A percentile compares a stretch with the other conserved stretches of the same genome.
These are phyloP conservation scores for Pseudogymnoascus sp. DNA, from an alignment of 2,329 filamentous ascomycete species.

Conservation along the genomic window DNA sequence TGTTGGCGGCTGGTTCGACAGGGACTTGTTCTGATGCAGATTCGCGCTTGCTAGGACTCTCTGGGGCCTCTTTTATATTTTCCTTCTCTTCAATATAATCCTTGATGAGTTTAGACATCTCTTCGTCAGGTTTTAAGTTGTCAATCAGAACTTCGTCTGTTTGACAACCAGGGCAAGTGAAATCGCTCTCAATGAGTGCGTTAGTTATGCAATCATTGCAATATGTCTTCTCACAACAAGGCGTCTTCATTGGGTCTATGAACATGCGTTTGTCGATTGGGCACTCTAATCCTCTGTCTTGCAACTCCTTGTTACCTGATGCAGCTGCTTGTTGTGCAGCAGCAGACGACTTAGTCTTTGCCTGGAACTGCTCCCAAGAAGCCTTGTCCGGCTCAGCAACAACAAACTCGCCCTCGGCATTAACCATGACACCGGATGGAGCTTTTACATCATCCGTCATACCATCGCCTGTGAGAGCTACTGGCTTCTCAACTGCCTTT, in stretches of 20 bases:
- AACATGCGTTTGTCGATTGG: conserved; percentile 96
- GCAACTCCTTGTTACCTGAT: conserved; percentile 75
- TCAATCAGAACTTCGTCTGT: conserved; percentile 88
- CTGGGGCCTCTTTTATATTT: conserved; percentile 33
- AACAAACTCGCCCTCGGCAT: conserved; percentile 94
- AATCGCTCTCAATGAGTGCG: conserved; percentile 96
- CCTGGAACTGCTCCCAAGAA: conserved; percentile 94
- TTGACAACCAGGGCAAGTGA: conserved; percentile 87
- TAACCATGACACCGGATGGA: conserved; percentile 89
- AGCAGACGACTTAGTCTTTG: conserved; percentile 79
- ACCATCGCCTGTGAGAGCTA: conserved; percentile 62
- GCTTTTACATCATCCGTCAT: conserved; percentile 73
- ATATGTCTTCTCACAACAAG: conserved; percentile 96
- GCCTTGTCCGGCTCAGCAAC: conserved; percentile 92
- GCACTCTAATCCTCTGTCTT: conserved; percentile 84
- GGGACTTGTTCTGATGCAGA: conserved; percentile 26
- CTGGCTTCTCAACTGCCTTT: conserved; percentile 88
- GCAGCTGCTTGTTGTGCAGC: conserved; percentile 71
- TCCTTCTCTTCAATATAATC: conserved; percentile 56
- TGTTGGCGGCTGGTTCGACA: conserved; percentile 21
- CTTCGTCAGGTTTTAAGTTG: conserved; percentile 76
- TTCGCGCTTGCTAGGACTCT: conserved; percentile 15
- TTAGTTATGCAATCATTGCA: conserved; percentile 99
- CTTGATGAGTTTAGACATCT: conserved; percentile 69
- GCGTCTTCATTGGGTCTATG: conserved; percentile 97